Base-by-base conservation (phyloP, 306 rosid genomes). In the Lagenaria siceraria region DNA sequence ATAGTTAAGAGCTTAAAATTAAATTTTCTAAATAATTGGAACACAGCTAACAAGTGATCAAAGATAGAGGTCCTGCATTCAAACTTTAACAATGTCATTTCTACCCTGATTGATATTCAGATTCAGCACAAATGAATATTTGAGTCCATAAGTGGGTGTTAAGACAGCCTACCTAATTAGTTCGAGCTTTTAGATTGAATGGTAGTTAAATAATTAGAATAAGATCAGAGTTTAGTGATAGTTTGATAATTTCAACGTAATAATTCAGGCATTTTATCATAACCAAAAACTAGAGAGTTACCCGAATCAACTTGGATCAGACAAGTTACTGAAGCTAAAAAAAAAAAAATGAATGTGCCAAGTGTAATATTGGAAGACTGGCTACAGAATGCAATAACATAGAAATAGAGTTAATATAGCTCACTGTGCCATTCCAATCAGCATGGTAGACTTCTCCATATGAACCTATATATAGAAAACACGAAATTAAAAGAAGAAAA, bases 391-490 rank as follows among this genome's bases (percentile, higher is more conserved):
- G 49, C 49, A 48, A 25, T 15, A 38, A 25, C 24, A 25, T 62
- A 78, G 53, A 77, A 49, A 62, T 48, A 51, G 80, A 75, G 73
- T 75, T 65, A 35, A 74, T 69, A 83, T 78, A 84, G 88, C 97
- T 90, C 85, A 96, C 99, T 2, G 97, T 92, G 85, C 97, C 99
- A 83, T 96, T 90, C 99, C 93, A 92, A 85, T 96, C 99, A 0
- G 99, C 99, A 55, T 82, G 97, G 82, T 92, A 96, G 49, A 96
- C 99, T 89, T 96, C 99, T 10, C 99, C 99, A 82, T 96, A 96
- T 31, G 99, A 96, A 87, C 99, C 99, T 96, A 81, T 79, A 56
- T 31, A 69, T 66, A 84, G 66, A 82, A 84, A 73, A 70, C 24
- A 69, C 71, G 81, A 74, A 80, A 51, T 74, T 59, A 66, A 77